Evolutionary conservation across 495 filamentous ascomycete species (phyloP), one percentile per base, ranked within the genome.

Genomic region (Coniosporium apollinis): DNA sequence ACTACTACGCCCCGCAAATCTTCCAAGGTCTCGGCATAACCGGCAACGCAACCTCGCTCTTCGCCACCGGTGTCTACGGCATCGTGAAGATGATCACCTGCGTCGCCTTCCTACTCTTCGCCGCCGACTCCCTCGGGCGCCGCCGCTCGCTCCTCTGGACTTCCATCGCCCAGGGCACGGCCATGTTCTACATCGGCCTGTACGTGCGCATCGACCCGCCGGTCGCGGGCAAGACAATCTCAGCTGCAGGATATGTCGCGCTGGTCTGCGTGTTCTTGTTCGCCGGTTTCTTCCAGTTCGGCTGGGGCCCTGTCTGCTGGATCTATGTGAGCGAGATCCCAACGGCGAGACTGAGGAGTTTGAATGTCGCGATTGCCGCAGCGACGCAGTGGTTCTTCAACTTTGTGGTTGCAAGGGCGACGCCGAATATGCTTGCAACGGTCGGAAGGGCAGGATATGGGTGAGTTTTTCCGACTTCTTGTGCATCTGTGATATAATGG

Each of bases 181-280:
- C 66, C 43, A 84, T 83, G 74, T 69, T 81, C 45, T 82, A 85
- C 50, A 76, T 85, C 41, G 79, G 79, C 11, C 58, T 87, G n/a
- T 82, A 86, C 49, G 64, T 82, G 4, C 74, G 79, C 37, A 72
- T 83, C 44, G 59, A 70, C 11, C 77, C 77, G 0, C 80, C 79
- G 0, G 48, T 62, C 13, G 34, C 53, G 4, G 72, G 65, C n/a
- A n/a, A n/a, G n/a, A n/a, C n/a, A 3, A 22, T 45, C 2, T 43
- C 47, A 9, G 42, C 47, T 3, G 52, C 49, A 1, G 49, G 52
- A 16, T 55, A 52, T 21, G 16, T 52, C 16, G 50, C 52, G 4
- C 45, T 56, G 1, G 45, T 56, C 13, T 47, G 45, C 41, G 41
- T 56, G 6, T 56, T 48, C 40, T 28, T 53, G 8, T 53, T 53